Base-by-base conservation (phyloP, 2,329 filamentous ascomycete genomes). In the Fusarium chlamydosporum region DNA sequence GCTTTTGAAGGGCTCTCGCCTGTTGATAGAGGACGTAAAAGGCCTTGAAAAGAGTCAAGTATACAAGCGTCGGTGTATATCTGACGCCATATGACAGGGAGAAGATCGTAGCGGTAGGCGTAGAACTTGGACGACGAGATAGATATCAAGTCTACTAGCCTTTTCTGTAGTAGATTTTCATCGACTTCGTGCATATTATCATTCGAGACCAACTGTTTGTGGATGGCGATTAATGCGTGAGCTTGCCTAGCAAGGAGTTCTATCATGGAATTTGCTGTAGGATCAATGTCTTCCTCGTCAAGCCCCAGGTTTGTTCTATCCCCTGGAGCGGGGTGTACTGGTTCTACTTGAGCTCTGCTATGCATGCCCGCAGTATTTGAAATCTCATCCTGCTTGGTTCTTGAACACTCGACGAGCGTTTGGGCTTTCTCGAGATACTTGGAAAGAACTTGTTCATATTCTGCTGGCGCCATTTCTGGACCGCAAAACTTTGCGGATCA, bases 11-110 rank as follows among this genome's bases (percentile, higher is more conserved):
- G 61, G 12, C 43, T 46, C 4, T 31, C 48, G 10, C 38, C 47
- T 6, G 41, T n/a, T 1, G 38, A 47, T 35, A 68, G 56, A 6
- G 46, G 56, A 4, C 56, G 40, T 12, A 80, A 71, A 20, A 79
- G 57, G 11, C 79, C 68, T 20, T 79, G 66, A 54, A 82, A 80
- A 23, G 89, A 90, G 69, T 86, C 86, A 73, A 92, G 82, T 12
- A 95, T 84, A 56, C 87, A 86, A 2, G 90, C 88, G 56, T 94
- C 91, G 1, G 90, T 89, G 75, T 92, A 94, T 7, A 94, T 79
- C 67, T 88, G 83, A 26, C 89, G 82, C 92, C 92, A 96, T 73
- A 85, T 88, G 10, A 77, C 74, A 1, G 90, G 91, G 7, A 95
- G 85, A 33, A 89, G 83, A 65, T 86, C 86, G 76, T 88, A 94